phyloP scores from a whole-genome alignment of 345 rosid genomes.

The Pugionium cornutum region DNA sequence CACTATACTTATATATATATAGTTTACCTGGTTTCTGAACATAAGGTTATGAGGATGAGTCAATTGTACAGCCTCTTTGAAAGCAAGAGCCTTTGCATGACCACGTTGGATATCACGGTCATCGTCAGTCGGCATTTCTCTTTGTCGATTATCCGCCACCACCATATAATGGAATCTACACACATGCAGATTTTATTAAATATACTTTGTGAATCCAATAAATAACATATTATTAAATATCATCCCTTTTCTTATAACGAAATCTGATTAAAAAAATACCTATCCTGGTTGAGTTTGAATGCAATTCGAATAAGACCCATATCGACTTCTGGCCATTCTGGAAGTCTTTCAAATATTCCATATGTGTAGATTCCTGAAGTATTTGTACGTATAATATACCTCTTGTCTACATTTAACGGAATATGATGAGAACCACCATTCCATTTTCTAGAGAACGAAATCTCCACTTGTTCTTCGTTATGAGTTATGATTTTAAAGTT shows the following conservation, averaged over 20 bases:
- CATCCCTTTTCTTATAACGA: background rate
- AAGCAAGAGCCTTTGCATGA: slow-evolving; percentile 47
- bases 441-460: slow-evolving; percentile 60
- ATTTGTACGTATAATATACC: slow-evolving; percentile 63
- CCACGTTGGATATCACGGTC: slow-evolving; percentile 61
- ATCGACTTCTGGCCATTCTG: slow-evolving; percentile 74
- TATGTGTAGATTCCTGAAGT: slow-evolving; percentile 77
- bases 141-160: slow-evolving; percentile 64
- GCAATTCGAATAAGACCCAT: slow-evolving; percentile 67
- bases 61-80: slow-evolving; percentile 77
- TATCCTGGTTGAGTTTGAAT: slow-evolving; percentile 77
- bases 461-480: slow-evolving; percentile 60
- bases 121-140: slow-evolving; percentile 79
- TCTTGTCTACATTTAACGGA: slow-evolving; percentile 63
- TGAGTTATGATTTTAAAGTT: slow-evolving; percentile 47
- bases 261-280: slow-evolving; percentile 35
- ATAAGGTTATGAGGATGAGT: slow-evolving; percentile 58
- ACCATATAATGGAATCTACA: slow-evolving; percentile 76
- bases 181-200: background rate
- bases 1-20: background rate
- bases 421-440: slow-evolving; percentile 42
- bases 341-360: slow-evolving; percentile 71
- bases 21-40: slow-evolving; percentile 68
- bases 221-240: background rate
- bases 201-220: background rate